Conservation (phyloP, 805 yeast genomes). For the Barnettozyma californica region DNA sequence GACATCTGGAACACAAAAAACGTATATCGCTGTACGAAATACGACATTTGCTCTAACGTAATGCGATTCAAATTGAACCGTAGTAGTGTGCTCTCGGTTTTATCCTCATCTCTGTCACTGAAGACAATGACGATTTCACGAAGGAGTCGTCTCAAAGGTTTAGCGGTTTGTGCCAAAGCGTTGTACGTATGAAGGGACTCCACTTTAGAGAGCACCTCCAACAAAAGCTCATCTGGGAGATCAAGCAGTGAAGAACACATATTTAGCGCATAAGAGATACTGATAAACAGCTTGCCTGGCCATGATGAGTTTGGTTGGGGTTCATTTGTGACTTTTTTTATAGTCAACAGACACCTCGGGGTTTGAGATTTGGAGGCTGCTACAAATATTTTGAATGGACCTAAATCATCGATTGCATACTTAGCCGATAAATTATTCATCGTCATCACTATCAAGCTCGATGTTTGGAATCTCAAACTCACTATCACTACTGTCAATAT, state of each 20-base stretch:
- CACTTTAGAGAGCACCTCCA: constrained; percentile 7
- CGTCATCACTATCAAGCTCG: constrained; percentile 37
- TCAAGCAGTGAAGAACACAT: constrained; percentile 8
- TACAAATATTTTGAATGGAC: neutral
- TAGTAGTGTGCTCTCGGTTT: neutral
- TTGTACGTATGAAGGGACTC: constrained; percentile 11
- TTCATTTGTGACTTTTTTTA: too few species aligned
- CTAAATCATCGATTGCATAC: too few species aligned
- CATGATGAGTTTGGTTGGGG: neutral
- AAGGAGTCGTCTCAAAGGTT: constrained; percentile 4
- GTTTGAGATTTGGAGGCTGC: neutral
- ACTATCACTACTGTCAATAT: constrained; percentile 31
- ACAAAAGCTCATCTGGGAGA: constrained; percentile 16
- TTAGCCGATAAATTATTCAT: constrained; percentile 23
- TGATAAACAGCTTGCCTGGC: neutral
- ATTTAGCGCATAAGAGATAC: neutral
- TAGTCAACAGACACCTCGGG: neutral
- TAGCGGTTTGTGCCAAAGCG: constrained; percentile 10
- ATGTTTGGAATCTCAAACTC: constrained; percentile 50
- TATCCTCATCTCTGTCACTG: constrained; percentile 1
- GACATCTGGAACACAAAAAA: constrained; percentile 16
- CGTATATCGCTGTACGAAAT: constrained; percentile 6
- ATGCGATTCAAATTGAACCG: constrained; percentile 8
- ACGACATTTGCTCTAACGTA: constrained; percentile 7
- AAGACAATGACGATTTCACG: constrained; percentile 11